Base-by-base conservation (phyloP, 345 rosid species). In the Eucalyptus marginata region DNA sequence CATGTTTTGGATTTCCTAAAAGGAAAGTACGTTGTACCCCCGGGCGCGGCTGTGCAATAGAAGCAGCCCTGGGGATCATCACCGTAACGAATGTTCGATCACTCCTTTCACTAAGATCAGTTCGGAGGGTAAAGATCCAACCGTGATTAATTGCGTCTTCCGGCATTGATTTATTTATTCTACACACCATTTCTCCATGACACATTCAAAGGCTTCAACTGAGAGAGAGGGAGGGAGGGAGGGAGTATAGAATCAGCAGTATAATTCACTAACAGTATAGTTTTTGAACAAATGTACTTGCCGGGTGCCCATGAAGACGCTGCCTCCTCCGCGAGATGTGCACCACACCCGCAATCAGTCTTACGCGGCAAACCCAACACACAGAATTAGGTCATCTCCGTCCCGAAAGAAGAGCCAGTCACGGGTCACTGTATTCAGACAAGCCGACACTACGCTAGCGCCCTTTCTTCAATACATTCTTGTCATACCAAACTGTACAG, bases 401-500 rank as follows among this genome's bases (percentile, higher is more conserved):
- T 40, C 47, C 47, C 47, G 47, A 76, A 20, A 76, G 84, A 76
- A 40, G 29, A 76, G 84, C 47, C 13, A 40, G 47, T 76, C 29
- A 76, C 9, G 29, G 84, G 84, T 76, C 84, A 76, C 83, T 20
- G 84, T 76, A 20, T 76, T 76, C 84, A 40, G 84, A 40, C 29
- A 22, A 76, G 84, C 84, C 84, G 22, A 76, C 47, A 22, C 47
- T 76, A 40, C 25, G 47, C 84, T 76, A 40, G 20, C 27, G 27
- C 47, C 84, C 84, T 76, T 71, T 52, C 85, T 40, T 91, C 91
- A 97, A 90, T 94, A 96, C 98, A 94, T 95, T 94, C 94, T 95
- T 8, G 97, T 88, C 94, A 92, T 91, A 66, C 97, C 96, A 79
- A 93, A 95, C 87, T 95, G 98, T 91, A 96, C 93, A 29, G 96